Evolutionary conservation across 805 yeast genomes (phyloP).

Genomic region (Diddensiella transvaalensis): DNA sequence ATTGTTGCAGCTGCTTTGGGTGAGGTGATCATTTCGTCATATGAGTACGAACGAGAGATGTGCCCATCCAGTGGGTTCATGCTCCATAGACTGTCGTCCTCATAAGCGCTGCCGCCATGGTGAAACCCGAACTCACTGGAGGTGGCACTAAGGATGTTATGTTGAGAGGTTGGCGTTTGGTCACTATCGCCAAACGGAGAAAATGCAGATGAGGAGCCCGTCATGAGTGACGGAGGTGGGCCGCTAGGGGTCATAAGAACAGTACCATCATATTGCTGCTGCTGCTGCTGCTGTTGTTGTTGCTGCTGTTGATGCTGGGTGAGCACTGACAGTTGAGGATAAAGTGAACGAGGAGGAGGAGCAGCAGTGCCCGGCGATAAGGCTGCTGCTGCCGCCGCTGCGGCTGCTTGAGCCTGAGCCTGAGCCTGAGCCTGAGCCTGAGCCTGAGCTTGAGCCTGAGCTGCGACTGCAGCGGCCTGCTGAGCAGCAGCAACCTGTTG

Average conservation of each 20-base stretch:
- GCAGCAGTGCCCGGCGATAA: background rate
- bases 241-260: background rate
- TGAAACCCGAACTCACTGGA: background rate
- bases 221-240: background rate
- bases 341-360: background rate
- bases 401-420: constrained; percentile 8
- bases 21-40: background rate
- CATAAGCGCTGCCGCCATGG: too few species aligned
- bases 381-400: background rate
- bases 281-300: constrained; percentile 1
- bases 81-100: background rate
- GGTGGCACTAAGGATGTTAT: background rate
- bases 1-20: background rate
- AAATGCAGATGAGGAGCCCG: background rate
- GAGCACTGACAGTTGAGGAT: background rate
- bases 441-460: background rate
- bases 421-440: background rate
- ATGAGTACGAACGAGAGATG: background rate
- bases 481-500: background rate
- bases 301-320: constrained; percentile 7
- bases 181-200: background rate
- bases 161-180: background rate
- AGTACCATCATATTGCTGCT: background rate
- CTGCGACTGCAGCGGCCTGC: too few species aligned
- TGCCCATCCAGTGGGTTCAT: background rate